Percentiles rank a stretch among this genome's conserved stretches.
Conservation (phyloP, 2,329 filamentous ascomycete genomes). For the Fusarium siculi region DNA sequence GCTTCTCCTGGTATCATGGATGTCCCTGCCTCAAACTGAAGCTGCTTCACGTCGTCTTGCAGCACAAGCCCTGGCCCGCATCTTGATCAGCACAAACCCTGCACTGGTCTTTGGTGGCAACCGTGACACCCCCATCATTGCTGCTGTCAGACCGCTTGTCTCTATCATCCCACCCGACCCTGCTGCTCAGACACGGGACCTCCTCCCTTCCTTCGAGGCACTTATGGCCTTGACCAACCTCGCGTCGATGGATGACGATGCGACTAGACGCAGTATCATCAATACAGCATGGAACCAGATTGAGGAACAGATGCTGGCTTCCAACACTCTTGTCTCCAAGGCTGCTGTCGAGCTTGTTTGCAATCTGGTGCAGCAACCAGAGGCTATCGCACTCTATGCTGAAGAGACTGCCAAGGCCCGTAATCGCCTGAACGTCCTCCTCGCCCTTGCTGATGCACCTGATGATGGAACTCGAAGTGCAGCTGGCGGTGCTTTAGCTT, state of each 20-base stretch:
- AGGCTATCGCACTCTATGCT: constrained; percentile 75
- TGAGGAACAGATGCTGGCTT: constrained; percentile 84
- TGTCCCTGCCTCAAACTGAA: constrained; percentile 66
- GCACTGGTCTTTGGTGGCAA: constrained; percentile 83
- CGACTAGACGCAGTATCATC: constrained; percentile 75
- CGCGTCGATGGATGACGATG: constrained; percentile 78
- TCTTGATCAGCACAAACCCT: constrained; percentile 88
- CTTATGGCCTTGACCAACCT: constrained; percentile 95
- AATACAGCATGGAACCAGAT: constrained; percentile 78
- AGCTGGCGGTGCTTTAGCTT: constrained; percentile 88
- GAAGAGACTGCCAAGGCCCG: constrained; percentile 74
- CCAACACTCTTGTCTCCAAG: constrained; percentile 80
- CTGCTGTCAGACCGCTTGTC: constrained; percentile 84
- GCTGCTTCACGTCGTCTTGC: constrained; percentile 64
- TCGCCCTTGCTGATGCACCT: constrained; percentile 88
- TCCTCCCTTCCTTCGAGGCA: constrained; percentile 89
- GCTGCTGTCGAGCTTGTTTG: constrained; percentile 90
- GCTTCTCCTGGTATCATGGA: constrained; percentile 78
- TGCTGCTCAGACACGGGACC: constrained; percentile 72
- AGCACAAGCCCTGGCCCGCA: constrained; percentile 83
- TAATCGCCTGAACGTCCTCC: constrained; percentile 81
- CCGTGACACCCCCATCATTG: constrained; percentile 76
- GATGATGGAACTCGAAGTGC: constrained; percentile 82
- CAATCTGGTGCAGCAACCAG: constrained; percentile 80
- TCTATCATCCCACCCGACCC: constrained; percentile 77